These are phyloP conservation scores for Barnettozyma californica DNA, from an alignment of 805 yeast species.

Conservation along the genomic window DNA sequence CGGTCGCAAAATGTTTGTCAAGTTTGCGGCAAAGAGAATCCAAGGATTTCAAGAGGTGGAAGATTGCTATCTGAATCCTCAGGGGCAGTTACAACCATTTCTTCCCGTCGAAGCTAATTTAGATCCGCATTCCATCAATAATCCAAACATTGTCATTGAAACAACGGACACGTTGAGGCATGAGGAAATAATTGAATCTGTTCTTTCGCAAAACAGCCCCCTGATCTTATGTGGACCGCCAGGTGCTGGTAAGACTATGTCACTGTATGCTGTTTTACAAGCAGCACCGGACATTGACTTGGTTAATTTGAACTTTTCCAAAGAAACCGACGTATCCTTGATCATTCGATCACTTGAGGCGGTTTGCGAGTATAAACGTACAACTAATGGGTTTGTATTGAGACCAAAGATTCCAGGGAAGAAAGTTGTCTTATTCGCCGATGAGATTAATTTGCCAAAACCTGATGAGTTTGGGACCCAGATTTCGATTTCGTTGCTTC, in stretches of 20 bases:
- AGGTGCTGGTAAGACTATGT: slow-evolving; percentile 96
- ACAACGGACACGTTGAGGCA: slow-evolving; percentile 74
- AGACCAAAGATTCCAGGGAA: slow-evolving; percentile 58
- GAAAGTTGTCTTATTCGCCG: slow-evolving; percentile 82
- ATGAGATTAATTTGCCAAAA: slow-evolving; percentile 82
- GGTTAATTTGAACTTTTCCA: slow-evolving; percentile 74
- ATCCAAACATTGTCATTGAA: slow-evolving; percentile 65
- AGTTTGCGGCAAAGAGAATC: slow-evolving; percentile 12
- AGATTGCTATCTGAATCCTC: slow-evolving; percentile 38
- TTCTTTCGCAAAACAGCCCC: slow-evolving; percentile 52
- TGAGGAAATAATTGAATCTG: slow-evolving; percentile 51
- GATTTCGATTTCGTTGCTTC: slow-evolving; percentile 58
- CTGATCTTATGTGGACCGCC: slow-evolving; percentile 91
- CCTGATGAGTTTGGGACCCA: slow-evolving; percentile 72
- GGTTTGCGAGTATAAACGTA: slow-evolving; percentile 54
- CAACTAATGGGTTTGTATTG: slow-evolving; percentile 46
- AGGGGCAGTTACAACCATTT: slow-evolving; percentile 46
- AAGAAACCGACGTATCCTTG: slow-evolving; percentile 62
- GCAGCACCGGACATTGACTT: slow-evolving; percentile 52
- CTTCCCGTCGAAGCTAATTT: slow-evolving; percentile 36
- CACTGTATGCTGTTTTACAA: slow-evolving; percentile 63
- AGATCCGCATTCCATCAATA: slow-evolving; percentile 36
- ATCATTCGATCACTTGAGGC: slow-evolving; percentile 66
- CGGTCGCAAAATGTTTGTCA: slow-evolving; percentile 17
- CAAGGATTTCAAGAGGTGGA: slow-evolving; percentile 21